These are phyloP conservation scores for Polychytrium aggregatum DNA, from an alignment of 192 early-diverging fungal genomes.

Conservation along the genomic window DNA sequence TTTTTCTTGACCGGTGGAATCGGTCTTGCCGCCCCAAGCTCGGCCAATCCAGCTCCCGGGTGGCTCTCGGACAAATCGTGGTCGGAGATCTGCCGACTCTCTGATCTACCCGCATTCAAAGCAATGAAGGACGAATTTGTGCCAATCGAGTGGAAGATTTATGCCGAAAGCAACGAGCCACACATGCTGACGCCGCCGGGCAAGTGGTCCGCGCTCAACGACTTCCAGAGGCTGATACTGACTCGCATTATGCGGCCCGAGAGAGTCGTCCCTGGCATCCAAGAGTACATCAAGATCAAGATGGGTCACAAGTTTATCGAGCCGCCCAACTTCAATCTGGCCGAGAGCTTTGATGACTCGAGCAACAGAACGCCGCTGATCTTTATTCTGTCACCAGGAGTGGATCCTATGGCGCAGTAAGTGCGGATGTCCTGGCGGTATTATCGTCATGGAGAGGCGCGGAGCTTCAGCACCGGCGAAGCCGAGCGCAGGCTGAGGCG, in stretches of 20 bases:
- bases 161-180: slow-evolving; percentile 29
- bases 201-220: slow-evolving; percentile 31
- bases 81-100: slow-evolving; percentile 38
- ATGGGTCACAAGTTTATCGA: slow-evolving; percentile 57
- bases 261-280: slow-evolving; percentile 37
- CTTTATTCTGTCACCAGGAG: slow-evolving; percentile 53
- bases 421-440: slow-evolving; percentile 2
- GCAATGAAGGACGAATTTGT: slow-evolving; percentile 40
- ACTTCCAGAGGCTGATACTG: slow-evolving; percentile 39
- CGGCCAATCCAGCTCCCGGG: slow-evolving; percentile 37
- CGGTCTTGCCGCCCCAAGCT: slow-evolving; percentile 20
- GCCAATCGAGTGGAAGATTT: slow-evolving; percentile 30
- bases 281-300: slow-evolving; percentile 49
- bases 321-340: slow-evolving; percentile 51
- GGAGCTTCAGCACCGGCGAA: too few relatives aligned
- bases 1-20: slow-evolving; percentile 47
- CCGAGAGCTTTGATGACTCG: slow-evolving; percentile 49
- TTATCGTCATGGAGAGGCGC: neutral
- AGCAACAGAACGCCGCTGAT: slow-evolving; percentile 40
- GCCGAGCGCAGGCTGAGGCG: too few relatives aligned
- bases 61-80: slow-evolving; percentile 45
- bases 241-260: slow-evolving; percentile 42
- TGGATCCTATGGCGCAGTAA: slow-evolving; percentile 56
- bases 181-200: slow-evolving; percentile 26
- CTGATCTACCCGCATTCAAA: slow-evolving; percentile 36